Evolutionary conservation across 2,329 filamentous ascomycete species (phyloP).

Genomic region (Dactylonectria estremocensis): DNA sequence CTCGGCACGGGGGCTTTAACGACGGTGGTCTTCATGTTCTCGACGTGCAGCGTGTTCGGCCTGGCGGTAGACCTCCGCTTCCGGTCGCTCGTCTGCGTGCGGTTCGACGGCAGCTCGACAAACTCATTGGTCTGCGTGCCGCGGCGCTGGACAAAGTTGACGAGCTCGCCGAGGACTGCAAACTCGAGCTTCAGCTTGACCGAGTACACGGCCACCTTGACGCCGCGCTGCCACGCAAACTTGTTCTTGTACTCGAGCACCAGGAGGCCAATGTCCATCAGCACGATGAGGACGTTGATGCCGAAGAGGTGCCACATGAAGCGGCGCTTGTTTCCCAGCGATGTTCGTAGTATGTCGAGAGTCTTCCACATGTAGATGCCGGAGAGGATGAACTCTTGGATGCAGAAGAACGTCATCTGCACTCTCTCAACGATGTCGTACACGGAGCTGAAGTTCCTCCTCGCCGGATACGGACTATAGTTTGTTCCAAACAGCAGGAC

Average conservation of each 20-base stretch:
- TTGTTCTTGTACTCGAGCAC: slow-evolving; percentile 50
- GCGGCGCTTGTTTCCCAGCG: slow-evolving; percentile 29
- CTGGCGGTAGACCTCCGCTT: not conserved
- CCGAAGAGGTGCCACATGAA: slow-evolving; percentile 40
- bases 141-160: slow-evolving; percentile 51
- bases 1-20: not conserved
- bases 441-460: slow-evolving; percentile 18
- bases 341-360: slow-evolving; percentile 26
- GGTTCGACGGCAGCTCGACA: slow-evolving; percentile 27
- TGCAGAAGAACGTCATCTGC: slow-evolving; percentile 25
- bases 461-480: slow-evolving; percentile 32
- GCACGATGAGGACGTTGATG: slow-evolving; percentile 61
- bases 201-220: slow-evolving; percentile 54
- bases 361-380: slow-evolving; percentile 25
- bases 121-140: slow-evolving; percentile 16
- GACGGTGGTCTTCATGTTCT: not conserved
- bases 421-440: slow-evolving; percentile 51
- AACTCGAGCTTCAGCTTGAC: slow-evolving; percentile 57
- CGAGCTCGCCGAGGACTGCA: slow-evolving; percentile 53
- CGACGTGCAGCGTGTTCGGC: slow-evolving; percentile 10
- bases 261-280: slow-evolving; percentile 58
- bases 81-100: not conserved
- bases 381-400: slow-evolving; percentile 24
- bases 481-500: slow-evolving; percentile 69
- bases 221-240: slow-evolving; percentile 53